Percentiles rank a stretch among this genome's conserved stretches.
Evolutionary conservation across 495 filamentous ascomycete genomes (phyloP).

Genomic region (Pseudoneurospora amorphoporcata): DNA sequence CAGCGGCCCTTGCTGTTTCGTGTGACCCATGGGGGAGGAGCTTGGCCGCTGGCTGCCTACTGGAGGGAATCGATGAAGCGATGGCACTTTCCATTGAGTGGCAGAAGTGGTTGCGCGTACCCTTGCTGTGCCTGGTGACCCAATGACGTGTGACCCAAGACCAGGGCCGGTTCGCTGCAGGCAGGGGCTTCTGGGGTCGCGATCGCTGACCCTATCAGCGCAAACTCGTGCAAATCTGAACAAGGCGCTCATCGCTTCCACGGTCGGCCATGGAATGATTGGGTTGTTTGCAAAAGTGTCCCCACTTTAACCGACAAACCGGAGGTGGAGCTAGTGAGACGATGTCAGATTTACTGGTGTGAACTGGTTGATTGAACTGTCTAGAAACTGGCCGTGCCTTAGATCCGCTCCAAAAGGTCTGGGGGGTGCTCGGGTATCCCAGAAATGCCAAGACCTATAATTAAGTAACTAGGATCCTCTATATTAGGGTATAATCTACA

Average conservation of each 20-base stretch:
- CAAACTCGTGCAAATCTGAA: background rate
- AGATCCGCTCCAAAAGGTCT: no score
- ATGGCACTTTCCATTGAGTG: background rate
- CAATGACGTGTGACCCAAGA: conserved; percentile 10
- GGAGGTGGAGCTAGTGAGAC: background rate
- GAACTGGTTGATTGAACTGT: no score
- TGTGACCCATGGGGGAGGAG: background rate
- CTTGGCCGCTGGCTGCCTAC: background rate
- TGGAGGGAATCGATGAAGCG: background rate
- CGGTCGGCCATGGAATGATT: background rate
- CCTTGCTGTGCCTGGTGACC: conserved; percentile 5
- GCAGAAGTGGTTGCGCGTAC: background rate
- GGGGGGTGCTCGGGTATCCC: no score
- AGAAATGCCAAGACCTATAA: no score
- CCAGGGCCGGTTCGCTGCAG: background rate
- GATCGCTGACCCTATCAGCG: background rate
- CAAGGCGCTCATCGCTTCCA: background rate
- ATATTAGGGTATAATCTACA: no score
- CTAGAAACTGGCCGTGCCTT: no score
- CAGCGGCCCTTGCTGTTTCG: background rate
- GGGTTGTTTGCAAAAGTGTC: background rate
- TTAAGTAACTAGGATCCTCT: no score
- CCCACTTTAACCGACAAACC: background rate
- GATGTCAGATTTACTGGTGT: no score
- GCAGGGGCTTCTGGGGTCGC: background rate